These are phyloP conservation scores for Mucor ambiguus DNA, from an alignment of 371 early-diverging fungal species.

Conservation along the genomic window DNA sequence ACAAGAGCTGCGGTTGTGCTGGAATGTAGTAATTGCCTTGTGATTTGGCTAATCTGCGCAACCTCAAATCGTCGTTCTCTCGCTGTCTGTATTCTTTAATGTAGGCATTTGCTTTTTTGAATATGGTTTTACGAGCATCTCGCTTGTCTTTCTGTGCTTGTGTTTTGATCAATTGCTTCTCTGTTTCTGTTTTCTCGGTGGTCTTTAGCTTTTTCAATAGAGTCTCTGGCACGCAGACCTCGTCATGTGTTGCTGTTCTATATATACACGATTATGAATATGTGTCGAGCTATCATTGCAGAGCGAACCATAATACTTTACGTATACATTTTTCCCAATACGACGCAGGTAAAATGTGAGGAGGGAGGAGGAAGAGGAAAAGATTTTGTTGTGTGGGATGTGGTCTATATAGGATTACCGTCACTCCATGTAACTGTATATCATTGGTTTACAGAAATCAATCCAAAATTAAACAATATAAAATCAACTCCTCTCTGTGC, in stretches of 20 bases:
- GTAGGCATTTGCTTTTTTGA: slow-evolving; percentile 97
- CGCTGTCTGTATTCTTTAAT: slow-evolving; percentile 90
- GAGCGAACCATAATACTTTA: slow-evolving; percentile 21
- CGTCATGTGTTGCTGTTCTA: slow-evolving; percentile 21
- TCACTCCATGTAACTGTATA: slow-evolving; percentile 5
- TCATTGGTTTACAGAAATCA: slow-evolving; percentile 15
- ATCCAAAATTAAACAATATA: neutral
- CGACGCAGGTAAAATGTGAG: neutral
- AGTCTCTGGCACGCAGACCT: slow-evolving; percentile 86
- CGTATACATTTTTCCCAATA: slow-evolving; percentile 12
- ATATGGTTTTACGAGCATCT: slow-evolving; percentile 68
- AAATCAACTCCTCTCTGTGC: neutral
- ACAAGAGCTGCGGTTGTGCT: slow-evolving; percentile 93
- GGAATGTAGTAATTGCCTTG: slow-evolving; percentile 90
- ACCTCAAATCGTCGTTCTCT: slow-evolving; percentile 86
- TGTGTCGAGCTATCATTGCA: neutral
- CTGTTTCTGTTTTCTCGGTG: slow-evolving; percentile 80
- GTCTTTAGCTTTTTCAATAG: slow-evolving; percentile 93
- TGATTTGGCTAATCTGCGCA: slow-evolving; percentile 87
- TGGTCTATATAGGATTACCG: neutral
- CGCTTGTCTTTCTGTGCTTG: slow-evolving; percentile 58
- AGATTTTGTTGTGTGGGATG: neutral
- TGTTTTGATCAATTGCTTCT: slow-evolving; percentile 59
- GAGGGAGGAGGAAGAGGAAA: neutral
- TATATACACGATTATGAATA: neutral